Evolutionary conservation across 208 protist species (phyloP).

Genomic region (Herpetomonas tarakana): DNA sequence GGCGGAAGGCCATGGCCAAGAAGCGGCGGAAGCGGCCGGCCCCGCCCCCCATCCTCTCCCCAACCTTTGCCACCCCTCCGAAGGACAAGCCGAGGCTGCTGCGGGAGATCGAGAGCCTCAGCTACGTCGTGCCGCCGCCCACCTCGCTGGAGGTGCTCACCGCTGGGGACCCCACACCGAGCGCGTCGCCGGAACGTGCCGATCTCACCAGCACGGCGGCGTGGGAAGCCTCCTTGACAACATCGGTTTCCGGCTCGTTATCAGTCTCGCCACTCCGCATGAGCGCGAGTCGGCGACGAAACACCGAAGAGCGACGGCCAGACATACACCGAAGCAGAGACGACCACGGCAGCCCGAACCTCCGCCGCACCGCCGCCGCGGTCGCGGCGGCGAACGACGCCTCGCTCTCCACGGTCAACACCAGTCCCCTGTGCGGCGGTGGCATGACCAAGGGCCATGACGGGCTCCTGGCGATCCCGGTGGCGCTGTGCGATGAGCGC

Average conservation of each 20-base stretch:
- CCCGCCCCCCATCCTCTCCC: background rate
- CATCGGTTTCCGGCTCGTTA: background rate
- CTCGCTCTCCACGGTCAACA: too few relatives aligned
- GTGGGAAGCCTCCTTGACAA: background rate
- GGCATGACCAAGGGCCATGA: too few relatives aligned
- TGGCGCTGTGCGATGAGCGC: too few relatives aligned
- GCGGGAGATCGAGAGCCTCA: constrained; percentile 46
- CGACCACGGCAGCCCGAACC: too few relatives aligned
- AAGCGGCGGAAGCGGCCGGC: background rate
- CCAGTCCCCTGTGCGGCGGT: too few relatives aligned
- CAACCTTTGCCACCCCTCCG: constrained; percentile 9
- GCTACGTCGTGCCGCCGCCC: constrained; percentile 17
- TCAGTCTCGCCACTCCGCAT: background rate
- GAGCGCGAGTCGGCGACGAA: background rate
- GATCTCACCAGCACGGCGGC: background rate
- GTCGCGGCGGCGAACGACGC: too few relatives aligned
- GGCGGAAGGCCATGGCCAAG: background rate
- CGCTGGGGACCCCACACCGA: background rate
- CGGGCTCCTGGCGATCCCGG: background rate
- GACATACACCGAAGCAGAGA: too few relatives aligned
- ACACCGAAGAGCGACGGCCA: too few relatives aligned
- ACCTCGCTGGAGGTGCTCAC: constrained; percentile 31
- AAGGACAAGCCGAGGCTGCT: constrained; percentile 25
- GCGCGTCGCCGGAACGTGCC: background rate
- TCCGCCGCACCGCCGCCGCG: too few relatives aligned